Conservation (phyloP, 2,329 filamentous ascomycete species). For the Corniculantispora saksenae region DNA sequence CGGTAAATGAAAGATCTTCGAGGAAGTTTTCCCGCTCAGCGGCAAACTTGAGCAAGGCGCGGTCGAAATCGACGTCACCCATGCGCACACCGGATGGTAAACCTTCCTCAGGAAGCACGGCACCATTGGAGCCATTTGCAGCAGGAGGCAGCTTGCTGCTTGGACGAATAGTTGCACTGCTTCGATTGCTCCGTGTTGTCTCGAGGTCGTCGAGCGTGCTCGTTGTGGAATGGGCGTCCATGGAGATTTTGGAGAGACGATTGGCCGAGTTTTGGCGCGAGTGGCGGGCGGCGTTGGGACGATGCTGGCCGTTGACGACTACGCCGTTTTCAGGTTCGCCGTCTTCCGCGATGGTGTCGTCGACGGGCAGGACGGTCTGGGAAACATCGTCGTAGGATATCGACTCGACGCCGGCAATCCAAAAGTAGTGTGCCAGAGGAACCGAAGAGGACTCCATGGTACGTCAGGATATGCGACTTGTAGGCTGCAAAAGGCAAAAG, state of each 20-base stretch:
- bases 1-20: conserved; percentile 86
- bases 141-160: conserved; percentile 29
- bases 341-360: conserved; percentile 64
- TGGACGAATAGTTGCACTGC: conserved; percentile 64
- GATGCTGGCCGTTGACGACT: conserved; percentile 32
- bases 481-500: background rate
- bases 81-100: conserved; percentile 34
- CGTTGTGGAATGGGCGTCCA: conserved; percentile 54
- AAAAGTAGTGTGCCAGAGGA: conserved; percentile 74
- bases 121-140: conserved; percentile 25
- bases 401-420: conserved; percentile 71
- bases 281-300: conserved; percentile 45
- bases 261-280: conserved; percentile 63
- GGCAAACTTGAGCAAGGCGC: conserved; percentile 89
- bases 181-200: conserved; percentile 63
- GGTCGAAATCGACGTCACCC: conserved; percentile 86
- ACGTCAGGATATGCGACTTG: conserved; percentile 36
- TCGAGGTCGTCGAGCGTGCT: conserved; percentile 60
- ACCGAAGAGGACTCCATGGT: conserved; percentile 63
- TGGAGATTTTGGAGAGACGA: conserved; percentile 56
- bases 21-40: conserved; percentile 92
- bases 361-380: conserved; percentile 41
- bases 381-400: conserved; percentile 63
- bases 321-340: conserved; percentile 52
- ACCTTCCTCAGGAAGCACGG: conserved; percentile 32